These are phyloP conservation scores for Puccinia horiana DNA, from an alignment of 1,284 basidiomycete species.

Conservation along the genomic window DNA sequence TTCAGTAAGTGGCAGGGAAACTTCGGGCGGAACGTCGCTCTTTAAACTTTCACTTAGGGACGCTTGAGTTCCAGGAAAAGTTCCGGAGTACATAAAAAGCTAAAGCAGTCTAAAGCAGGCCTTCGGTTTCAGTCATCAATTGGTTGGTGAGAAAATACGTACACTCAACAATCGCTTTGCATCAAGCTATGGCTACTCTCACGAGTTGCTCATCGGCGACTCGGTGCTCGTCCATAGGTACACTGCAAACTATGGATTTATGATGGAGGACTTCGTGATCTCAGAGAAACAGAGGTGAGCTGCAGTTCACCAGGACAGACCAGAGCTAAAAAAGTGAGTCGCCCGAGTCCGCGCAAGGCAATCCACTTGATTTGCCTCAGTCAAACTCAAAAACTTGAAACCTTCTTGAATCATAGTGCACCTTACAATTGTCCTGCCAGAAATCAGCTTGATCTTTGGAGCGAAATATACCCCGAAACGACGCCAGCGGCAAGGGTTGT, in stretches of 20 bases:
- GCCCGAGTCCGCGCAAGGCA: not conserved
- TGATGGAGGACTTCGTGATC: not conserved
- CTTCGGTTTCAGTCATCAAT: constrained; percentile 21
- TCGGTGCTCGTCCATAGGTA: not conserved
- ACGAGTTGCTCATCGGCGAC: not conserved
- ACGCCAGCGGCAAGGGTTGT: no score
- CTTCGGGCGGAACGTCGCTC: not conserved
- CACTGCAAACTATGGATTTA: not conserved
- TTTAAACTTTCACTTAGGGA: not conserved
- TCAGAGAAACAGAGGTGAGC: not conserved
- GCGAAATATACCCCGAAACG: no score
- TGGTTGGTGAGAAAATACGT: constrained; percentile 10
- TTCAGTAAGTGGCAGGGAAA: not conserved
- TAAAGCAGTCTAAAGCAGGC: not conserved
- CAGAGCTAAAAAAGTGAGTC: no score
- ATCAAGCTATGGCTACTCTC: not conserved
- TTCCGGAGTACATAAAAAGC: not conserved
- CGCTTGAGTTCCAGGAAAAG: not conserved
- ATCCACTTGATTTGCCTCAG: not conserved
- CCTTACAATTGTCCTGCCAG: not conserved
- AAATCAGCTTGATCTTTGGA: no score
- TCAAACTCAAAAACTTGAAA: not conserved
- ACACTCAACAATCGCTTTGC: not conserved
- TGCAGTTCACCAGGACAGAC: not conserved
- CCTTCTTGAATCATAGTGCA: not conserved